Percentiles rank a stretch among this genome's conserved stretches.
Evolutionary conservation across 176 grass and related monocot species (phyloP).

Genomic region (Melocanna baccifera): DNA sequence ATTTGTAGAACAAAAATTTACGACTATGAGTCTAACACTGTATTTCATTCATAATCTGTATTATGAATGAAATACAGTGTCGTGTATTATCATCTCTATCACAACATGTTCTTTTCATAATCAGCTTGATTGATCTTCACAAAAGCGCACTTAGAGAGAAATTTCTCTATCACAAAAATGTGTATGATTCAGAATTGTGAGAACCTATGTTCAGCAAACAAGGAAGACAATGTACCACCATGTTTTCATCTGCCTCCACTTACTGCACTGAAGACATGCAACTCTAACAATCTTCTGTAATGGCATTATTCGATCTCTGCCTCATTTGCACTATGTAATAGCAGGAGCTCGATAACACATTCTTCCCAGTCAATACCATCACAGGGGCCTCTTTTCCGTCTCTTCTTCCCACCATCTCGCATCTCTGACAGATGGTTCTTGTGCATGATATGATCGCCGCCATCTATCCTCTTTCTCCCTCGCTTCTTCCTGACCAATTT

Average conservation of each 20-base stretch:
- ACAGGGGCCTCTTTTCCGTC: slow-evolving; percentile 3
- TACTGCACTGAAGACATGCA: slow-evolving; percentile 56
- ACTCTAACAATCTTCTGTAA: slow-evolving; percentile 74
- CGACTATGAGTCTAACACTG: background rate
- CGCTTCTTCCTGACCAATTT: slow-evolving; percentile 23
- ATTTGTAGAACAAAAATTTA: background rate
- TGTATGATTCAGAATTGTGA: background rate
- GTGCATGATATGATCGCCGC: background rate
- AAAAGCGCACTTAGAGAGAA: background rate
- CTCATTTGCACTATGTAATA: slow-evolving; percentile 73
- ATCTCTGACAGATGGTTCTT: slow-evolving; percentile 8
- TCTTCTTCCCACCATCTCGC: slow-evolving; percentile 21
- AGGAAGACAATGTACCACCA: background rate
- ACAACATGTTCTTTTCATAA: slow-evolving; percentile 2
- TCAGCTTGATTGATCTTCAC: slow-evolving; percentile 18
- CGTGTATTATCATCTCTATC: background rate
- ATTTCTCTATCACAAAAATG: slow-evolving; percentile 13
- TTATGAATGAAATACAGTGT: too few relatives aligned
- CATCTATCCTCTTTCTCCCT: slow-evolving; percentile 36
- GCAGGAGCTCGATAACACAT: slow-evolving; percentile 71
- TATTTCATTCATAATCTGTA: background rate
- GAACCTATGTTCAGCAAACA: slow-evolving; percentile 22
- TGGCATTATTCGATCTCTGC: slow-evolving; percentile 86
- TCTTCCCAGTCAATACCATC: slow-evolving; percentile 86
- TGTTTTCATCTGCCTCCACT: slow-evolving; percentile 25